phyloP scores from a whole-genome alignment of 768 basidiomycete genomes.

The Collybia mongolica region DNA sequence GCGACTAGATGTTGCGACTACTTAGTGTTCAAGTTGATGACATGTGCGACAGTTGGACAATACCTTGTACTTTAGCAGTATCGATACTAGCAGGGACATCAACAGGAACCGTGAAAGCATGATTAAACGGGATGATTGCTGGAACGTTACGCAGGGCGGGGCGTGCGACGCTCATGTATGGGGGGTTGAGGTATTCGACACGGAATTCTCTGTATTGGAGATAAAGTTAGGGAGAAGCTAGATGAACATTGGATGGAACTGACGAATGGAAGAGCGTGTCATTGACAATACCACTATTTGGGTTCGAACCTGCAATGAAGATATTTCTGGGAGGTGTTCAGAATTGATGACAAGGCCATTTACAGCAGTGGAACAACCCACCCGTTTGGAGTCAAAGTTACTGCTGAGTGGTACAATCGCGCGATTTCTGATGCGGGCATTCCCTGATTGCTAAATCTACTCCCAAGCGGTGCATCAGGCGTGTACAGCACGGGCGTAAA shows the following conservation, averaged over 20 bases:
- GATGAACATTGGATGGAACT: no score
- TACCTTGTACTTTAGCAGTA: conserved; percentile 25
- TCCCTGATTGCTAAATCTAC: conserved; percentile 43
- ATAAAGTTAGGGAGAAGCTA: no score
- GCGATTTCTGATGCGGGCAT: conserved; percentile 41
- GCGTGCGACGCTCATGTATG: conserved; percentile 36
- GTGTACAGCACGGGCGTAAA: conserved; percentile 45
- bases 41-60: neutral
- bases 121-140: conserved; percentile 32
- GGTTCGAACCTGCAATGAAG: no score
- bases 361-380: conserved; percentile 21
- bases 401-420: conserved; percentile 62
- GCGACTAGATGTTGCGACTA: conserved; percentile 23
- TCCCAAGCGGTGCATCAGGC: conserved; percentile 38
- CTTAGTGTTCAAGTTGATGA: neutral
- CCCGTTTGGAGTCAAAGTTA: conserved; percentile 57
- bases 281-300: no score
- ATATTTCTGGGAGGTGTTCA: conserved; percentile 12
- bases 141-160: conserved; percentile 35
- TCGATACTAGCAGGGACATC: conserved; percentile 25
- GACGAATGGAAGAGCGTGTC: no score
- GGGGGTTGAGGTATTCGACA: conserved; percentile 39
- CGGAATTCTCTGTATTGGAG: conserved; percentile 30
- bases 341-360: no score
- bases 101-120: conserved; percentile 30